phyloP scores from a whole-genome alignment of 306 rosid genomes.

The Vicia villosa region DNA sequence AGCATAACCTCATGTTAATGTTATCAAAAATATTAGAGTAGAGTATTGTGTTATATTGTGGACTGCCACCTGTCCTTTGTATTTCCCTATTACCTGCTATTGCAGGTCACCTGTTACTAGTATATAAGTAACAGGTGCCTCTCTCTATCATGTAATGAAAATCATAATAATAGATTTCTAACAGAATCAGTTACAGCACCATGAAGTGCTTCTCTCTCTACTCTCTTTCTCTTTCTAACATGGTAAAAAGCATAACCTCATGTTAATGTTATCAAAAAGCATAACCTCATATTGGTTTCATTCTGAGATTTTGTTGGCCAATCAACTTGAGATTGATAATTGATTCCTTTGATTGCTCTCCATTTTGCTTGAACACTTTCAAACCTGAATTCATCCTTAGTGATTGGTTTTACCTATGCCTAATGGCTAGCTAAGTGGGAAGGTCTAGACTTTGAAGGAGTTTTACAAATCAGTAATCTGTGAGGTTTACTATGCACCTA shows the following conservation, averaged over 20 bases:
- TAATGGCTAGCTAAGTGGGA: slow-evolving; percentile 21
- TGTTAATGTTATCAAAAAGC: slow-evolving; percentile 18
- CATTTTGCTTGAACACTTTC: slow-evolving; percentile 8
- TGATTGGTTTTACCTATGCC: not conserved
- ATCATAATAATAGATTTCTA: too few species aligned
- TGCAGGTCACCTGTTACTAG: too few species aligned
- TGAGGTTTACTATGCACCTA: slow-evolving; percentile 19
- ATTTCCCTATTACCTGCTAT: too few species aligned
- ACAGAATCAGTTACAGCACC: too few species aligned
- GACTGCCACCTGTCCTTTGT: too few species aligned
- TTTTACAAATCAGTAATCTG: slow-evolving; percentile 9
- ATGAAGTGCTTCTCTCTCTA: too few species aligned
- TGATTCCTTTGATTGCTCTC: not conserved
- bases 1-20: slow-evolving; percentile 16
- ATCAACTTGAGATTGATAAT: slow-evolving; percentile 15
- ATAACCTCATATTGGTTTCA: slow-evolving; percentile 25
- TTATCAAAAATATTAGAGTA: too few species aligned
- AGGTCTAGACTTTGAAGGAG: slow-evolving; percentile 22
- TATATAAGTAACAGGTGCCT: too few species aligned
- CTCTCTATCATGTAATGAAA: too few species aligned
- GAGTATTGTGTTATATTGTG: too few species aligned
- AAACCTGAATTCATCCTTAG: slow-evolving; percentile 13
- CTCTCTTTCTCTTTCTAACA: too few species aligned
- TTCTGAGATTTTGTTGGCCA: slow-evolving; percentile 21
- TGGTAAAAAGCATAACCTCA: slow-evolving; percentile 12